Evolutionary conservation across 2,329 filamentous ascomycete species (phyloP), one percentile per base, ranked within the genome.

Genomic region (Aureobasidium zeae): DNA sequence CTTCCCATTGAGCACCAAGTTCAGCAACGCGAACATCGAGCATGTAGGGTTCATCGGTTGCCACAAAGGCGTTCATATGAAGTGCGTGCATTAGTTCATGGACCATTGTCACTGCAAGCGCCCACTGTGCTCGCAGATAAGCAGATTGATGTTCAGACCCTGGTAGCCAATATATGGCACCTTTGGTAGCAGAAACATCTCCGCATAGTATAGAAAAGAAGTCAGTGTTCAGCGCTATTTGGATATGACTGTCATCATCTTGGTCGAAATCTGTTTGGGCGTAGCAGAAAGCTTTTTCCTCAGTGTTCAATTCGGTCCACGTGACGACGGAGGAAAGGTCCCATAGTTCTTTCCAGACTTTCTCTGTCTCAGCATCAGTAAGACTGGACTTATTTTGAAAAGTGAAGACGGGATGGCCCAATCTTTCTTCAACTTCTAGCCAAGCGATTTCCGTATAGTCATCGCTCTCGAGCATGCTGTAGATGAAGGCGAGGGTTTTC

Each of bases 61-160:
- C 26, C 8, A 7, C 9, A 5, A 24, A 31, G 4, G 22, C 24
- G 20, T 32, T 32, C 16, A 28, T 20, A 25, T 20, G 32, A 5
- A 42, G 5, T 4, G 41, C 41, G 5, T 44, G 41, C 31, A 34
- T 29, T 21, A 44, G 20, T 12, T 44, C 41, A 24, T 44, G 41
- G 10, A 44, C 31, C 31, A 44, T 28, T 19, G 39, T 44, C 12
- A 13, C 17, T 12, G 39, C 39, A 10, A 44, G 39, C 25, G n/a
- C 10, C 12, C 33, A 34, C 22, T 34, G 25, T 2, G 22, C 31
- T 7, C 39, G 25, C 16, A 44, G 5, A 3, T 15, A 15, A 19
- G 39, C 39, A 9, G 39, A 44, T 4, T 28, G 20, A 11, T 34
- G 15, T 13, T 44, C 30, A 3, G 17, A 31, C 13, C 37, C 37